Percentiles rank a stretch among this genome's conserved stretches.
phyloP scores from a whole-genome alignment of 169 alveolate genomes.

The Eimeria falciformis region DNA sequence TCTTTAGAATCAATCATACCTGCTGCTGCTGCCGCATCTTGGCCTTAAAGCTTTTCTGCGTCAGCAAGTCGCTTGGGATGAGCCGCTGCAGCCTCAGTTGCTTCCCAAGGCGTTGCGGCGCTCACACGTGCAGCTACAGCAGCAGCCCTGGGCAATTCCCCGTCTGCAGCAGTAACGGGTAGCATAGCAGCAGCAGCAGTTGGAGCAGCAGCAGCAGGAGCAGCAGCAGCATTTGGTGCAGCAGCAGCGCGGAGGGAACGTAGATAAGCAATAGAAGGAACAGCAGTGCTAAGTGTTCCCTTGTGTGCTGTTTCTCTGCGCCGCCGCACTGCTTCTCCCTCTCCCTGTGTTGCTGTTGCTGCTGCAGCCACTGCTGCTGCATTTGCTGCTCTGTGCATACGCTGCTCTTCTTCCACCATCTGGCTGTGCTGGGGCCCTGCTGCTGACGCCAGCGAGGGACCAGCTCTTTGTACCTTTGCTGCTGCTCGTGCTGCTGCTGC shows the following conservation, averaged over 20 bases:
- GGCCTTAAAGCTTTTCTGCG: not conserved
- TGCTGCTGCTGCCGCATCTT: no score
- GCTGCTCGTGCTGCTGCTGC: constrained; percentile 40
- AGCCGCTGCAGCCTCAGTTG: not conserved
- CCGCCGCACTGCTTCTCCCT: no score
- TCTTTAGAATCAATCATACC: no score
- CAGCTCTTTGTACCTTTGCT: not conserved
- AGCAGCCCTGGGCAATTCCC: not conserved
- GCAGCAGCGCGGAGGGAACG: constrained; percentile 17
- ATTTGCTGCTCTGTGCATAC: not conserved
- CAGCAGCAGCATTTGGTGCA: constrained; percentile 15
- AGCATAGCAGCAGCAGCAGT: no score
- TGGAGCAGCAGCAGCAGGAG: constrained; percentile 7
- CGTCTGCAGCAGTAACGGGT: not conserved
- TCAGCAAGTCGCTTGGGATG: not conserved
- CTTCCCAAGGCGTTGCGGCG: constrained; percentile 1
- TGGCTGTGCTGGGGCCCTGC: constrained; percentile 1
- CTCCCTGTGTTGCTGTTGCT: constrained; percentile 2
- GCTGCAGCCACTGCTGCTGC: constrained; percentile 23
- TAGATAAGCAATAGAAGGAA: not conserved
- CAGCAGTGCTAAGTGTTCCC: no score
- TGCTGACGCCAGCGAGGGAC: not conserved
- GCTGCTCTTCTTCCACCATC: not conserved
- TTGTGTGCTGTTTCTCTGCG: no score
- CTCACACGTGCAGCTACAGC: no score